phyloP scores from a whole-genome alignment of 2,329 filamentous ascomycete species.

The Nothophoma quercina region DNA sequence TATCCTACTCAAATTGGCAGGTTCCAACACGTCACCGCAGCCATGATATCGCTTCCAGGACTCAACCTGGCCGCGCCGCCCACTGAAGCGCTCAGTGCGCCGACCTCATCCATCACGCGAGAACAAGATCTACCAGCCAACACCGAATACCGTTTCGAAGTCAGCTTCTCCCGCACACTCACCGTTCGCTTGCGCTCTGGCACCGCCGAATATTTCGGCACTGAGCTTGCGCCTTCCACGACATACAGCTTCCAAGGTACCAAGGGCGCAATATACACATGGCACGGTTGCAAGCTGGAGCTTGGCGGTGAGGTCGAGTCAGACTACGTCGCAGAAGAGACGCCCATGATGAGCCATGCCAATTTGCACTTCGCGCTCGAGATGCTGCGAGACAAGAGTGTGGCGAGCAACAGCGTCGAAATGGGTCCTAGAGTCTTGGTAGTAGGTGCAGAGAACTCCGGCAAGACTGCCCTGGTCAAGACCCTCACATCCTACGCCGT shows the following conservation, averaged over 20 bases:
- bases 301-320: slow-evolving; percentile 73
- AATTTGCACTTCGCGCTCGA: slow-evolving; percentile 91
- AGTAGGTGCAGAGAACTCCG: slow-evolving; percentile 77
- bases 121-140: slow-evolving; percentile 54
- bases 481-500: slow-evolving; percentile 82
- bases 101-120: slow-evolving; percentile 38
- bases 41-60: slow-evolving; percentile 55
- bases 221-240: slow-evolving; percentile 83
- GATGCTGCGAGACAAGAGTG: slow-evolving; percentile 70
- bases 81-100: slow-evolving; percentile 32
- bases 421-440: slow-evolving; percentile 85
- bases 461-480: slow-evolving; percentile 83
- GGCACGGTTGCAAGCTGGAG: slow-evolving; percentile 88
- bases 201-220: slow-evolving; percentile 92
- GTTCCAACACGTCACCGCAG: neutral
- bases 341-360: slow-evolving; percentile 78
- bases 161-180: slow-evolving; percentile 44
- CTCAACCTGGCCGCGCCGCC: slow-evolving; percentile 52
- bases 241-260: slow-evolving; percentile 81
- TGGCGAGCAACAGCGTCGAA: slow-evolving; percentile 36
- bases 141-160: slow-evolving; percentile 56
- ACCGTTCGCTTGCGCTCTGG: slow-evolving; percentile 73
- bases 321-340: slow-evolving; percentile 78
- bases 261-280: slow-evolving; percentile 90
- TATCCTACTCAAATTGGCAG: too few relatives aligned